Percentiles rank a stretch among this genome's conserved stretches.
These are phyloP conservation scores for Glycine soja DNA, from an alignment of 306 rosid genomes.

Conservation along the genomic window DNA sequence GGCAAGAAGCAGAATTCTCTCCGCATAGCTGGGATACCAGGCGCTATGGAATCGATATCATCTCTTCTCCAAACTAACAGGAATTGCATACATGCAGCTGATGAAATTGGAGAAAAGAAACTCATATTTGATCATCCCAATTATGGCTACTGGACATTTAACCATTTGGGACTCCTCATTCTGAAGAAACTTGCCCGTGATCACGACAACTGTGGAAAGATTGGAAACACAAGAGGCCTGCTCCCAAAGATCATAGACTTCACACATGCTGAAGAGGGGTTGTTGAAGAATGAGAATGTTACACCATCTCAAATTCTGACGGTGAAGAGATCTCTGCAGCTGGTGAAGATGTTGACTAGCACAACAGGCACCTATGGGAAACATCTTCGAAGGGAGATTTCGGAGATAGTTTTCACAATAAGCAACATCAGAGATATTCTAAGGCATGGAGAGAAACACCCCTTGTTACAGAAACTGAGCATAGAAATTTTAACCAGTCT, in stretches of 20 bases:
- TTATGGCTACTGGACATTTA: conserved; percentile 82
- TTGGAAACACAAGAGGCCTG: conserved; percentile 89
- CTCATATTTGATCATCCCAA: conserved; percentile 56
- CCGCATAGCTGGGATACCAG: conserved; percentile 85
- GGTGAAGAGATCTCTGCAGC: conserved; percentile 78
- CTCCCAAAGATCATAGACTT: conserved; percentile 86
- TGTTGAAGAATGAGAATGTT: conserved; percentile 63
- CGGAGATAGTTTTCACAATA: conserved; percentile 85
- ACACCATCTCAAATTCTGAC: conserved; percentile 65
- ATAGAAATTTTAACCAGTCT: conserved; percentile 83
- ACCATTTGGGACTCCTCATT: conserved; percentile 80
- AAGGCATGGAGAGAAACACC: conserved; percentile 73
- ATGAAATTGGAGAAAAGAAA: conserved; percentile 82
- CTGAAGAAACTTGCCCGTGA: conserved; percentile 86
- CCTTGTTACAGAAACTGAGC: conserved; percentile 75
- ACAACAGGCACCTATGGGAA: conserved; percentile 82
- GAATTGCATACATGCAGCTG: conserved; percentile 63
- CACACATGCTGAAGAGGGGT: conserved; percentile 72
- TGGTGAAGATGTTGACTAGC: conserved; percentile 86
- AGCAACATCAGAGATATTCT: conserved; percentile 84
- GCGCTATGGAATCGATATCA: conserved; percentile 94
- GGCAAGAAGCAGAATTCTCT: conserved; percentile 89
- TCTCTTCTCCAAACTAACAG: conserved; percentile 77
- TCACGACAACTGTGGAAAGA: conserved; percentile 95
- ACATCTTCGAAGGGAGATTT: conserved; percentile 74